A percentile compares a stretch with the other conserved stretches of the same genome.
Evolutionary conservation across 2,329 filamentous ascomycete genomes (phyloP).

Genomic region (Mollisia scopiformis): DNA sequence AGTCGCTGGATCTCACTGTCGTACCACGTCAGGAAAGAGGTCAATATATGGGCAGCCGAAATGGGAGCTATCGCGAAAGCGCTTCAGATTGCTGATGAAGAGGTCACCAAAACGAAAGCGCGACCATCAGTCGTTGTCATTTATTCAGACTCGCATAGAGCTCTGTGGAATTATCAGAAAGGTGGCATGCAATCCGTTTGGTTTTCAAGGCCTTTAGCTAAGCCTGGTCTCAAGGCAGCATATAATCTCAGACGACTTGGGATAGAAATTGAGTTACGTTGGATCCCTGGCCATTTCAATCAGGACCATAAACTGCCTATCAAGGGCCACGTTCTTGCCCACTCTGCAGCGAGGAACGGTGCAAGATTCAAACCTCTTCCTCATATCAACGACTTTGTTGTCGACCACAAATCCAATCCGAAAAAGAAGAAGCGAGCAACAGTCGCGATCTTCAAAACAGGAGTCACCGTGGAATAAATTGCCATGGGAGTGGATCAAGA

Average conservation of each 20-base stretch:
- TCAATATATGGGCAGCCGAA: not conserved
- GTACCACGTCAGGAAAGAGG: not conserved
- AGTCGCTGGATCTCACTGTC: not conserved
- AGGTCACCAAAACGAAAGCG: not conserved
- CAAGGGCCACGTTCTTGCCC: not conserved
- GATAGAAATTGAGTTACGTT: constrained; percentile 1
- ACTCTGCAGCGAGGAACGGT: not conserved
- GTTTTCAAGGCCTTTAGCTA: not conserved
- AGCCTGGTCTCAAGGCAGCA: not conserved
- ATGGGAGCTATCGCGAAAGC: constrained; percentile 3
- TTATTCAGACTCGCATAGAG: not conserved
- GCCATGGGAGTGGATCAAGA: not conserved
- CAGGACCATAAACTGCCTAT: not conserved
- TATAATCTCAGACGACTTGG: not conserved
- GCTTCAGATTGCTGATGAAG: constrained; percentile 1
- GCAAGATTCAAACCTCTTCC: not conserved
- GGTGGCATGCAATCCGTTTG: not conserved
- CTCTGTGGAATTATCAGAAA: not conserved
- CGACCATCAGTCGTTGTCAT: not conserved
- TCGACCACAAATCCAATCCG: not conserved
- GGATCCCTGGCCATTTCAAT: not conserved
- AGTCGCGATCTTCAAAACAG: not conserved
- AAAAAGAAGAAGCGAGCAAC: not conserved
- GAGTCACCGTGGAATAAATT: not conserved
- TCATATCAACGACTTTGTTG: not conserved